Percentiles rank a stretch among this genome's conserved stretches.
Conservation (phyloP, 805 yeast species). For the Zygotorulaspora danielsina region DNA sequence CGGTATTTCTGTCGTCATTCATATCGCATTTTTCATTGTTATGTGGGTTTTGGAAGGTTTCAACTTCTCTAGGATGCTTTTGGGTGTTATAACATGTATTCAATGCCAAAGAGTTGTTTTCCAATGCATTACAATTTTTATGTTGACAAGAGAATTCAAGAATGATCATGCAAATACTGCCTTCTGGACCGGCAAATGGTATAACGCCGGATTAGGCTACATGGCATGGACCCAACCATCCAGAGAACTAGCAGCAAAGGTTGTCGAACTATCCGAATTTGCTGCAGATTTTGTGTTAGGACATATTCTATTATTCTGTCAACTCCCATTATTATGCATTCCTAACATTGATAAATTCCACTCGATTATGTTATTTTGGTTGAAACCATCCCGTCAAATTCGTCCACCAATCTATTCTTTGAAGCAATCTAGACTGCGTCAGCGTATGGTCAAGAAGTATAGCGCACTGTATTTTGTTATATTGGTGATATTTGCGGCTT, state of each 20-base stretch:
- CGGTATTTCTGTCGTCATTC: slow-evolving; percentile 86
- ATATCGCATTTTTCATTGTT: slow-evolving; percentile 82
- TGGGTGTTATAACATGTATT: slow-evolving; percentile 80
- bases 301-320: slow-evolving; percentile 80
- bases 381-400: slow-evolving; percentile 92
- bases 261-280: slow-evolving; percentile 89
- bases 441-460: slow-evolving; percentile 96
- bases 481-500: slow-evolving; percentile 62
- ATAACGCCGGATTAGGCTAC: slow-evolving; percentile 88
- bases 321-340: slow-evolving; percentile 77
- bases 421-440: slow-evolving; percentile 93
- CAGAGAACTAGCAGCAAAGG: slow-evolving; percentile 92
- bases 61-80: slow-evolving; percentile 77
- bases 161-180: slow-evolving; percentile 94
- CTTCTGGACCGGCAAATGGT: slow-evolving; percentile 99
- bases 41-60: slow-evolving; percentile 98
- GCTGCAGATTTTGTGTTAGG: slow-evolving; percentile 96
- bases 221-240: slow-evolving; percentile 93
- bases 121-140: slow-evolving; percentile 71
- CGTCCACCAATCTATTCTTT: slow-evolving; percentile 91
- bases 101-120: slow-evolving; percentile 84
- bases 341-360: slow-evolving; percentile 97
- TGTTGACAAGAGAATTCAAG: slow-evolving; percentile 93
- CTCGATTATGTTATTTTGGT: slow-evolving; percentile 97
- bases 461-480: slow-evolving; percentile 72